phyloP scores from a whole-genome alignment of 169 alveolate species.

The Plasmodium yoelii region DNA sequence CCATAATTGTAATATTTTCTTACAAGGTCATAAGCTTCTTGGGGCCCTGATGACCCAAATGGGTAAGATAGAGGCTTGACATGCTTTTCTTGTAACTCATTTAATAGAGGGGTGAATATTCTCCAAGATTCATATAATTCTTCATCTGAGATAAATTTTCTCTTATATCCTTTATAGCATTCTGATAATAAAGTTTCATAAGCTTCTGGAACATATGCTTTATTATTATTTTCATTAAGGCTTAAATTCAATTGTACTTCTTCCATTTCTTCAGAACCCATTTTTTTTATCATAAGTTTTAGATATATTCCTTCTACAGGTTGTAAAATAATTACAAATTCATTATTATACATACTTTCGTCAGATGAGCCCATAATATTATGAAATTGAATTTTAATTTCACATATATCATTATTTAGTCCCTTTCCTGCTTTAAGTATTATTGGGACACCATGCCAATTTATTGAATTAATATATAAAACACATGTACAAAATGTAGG shows the following conservation, averaged over 20 bases:
- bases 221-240: slow-evolving; percentile 68
- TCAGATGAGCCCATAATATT: slow-evolving; percentile 78
- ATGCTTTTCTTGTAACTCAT: slow-evolving; percentile 77
- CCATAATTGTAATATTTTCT: slow-evolving; percentile 76
- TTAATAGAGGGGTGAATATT: slow-evolving; percentile 83
- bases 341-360: slow-evolving; percentile 77
- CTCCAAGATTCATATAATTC: slow-evolving; percentile 86
- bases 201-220: slow-evolving; percentile 81
- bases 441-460: slow-evolving; percentile 83
- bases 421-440: slow-evolving; percentile 84
- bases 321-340: slow-evolving; percentile 80
- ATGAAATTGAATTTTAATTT: slow-evolving; percentile 78
- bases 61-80: slow-evolving; percentile 82
- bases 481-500: slow-evolving; percentile 83
- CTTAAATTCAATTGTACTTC: slow-evolving; percentile 80
- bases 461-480: slow-evolving; percentile 78
- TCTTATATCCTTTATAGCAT: slow-evolving; percentile 77
- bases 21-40: slow-evolving; percentile 76
- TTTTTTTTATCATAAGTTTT: slow-evolving; percentile 80
- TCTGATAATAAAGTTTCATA: slow-evolving; percentile 82
- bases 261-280: slow-evolving; percentile 81
- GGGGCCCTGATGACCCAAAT: slow-evolving; percentile 82
- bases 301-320: slow-evolving; percentile 82
- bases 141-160: slow-evolving; percentile 81
- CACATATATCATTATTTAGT: slow-evolving; percentile 80